Evolutionary conservation across 352 stramenopile genomes (phyloP), one percentile per base, ranked within the genome.

Genomic region (Phytopythium chamaehyphon): DNA sequence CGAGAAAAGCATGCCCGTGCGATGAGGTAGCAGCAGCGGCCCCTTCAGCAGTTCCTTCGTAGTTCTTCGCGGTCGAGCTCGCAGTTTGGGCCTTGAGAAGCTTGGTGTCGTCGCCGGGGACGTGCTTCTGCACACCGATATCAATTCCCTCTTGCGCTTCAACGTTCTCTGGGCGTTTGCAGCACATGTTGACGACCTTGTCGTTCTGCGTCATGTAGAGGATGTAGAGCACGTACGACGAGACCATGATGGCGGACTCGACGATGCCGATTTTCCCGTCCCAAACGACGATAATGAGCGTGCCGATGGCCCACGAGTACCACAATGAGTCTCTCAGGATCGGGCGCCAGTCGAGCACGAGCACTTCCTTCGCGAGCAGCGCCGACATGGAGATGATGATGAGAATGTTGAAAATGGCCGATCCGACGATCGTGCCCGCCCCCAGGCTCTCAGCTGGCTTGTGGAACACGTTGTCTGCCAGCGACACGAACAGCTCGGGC

Each of bases 331-430:
- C 86, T 5, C 86, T 82, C 47, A 95, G 57, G 45, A 96, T 40
- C 23, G 83, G 82, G 6, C 83, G 78, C 71, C 81, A 91, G 62
- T 88, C 77, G 10, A 96, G 72, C 33, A 66, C 38, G 37, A 93
- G 69, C 37, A 77, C 63, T 48, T 86, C 65, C n/a, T 72, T 68
- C 0, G 80, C 62, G 22, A 93, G 65, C 37, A 90, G 55, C 26
- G 77, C 76, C 22, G 80, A 91, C n/a, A 90, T 63, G 37, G 83
- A 76, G 28, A 90, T 89, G 62, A 96, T 94, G 45, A 95, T 79
- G 33, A 89, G 64, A 54, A 95, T 90, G 49, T 89, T 90, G 55
- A 96, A 93, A 54, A 96, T 92, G 51, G 73, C 86, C 36, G 76
- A 92, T 36, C 84, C 86, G n/a, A 95, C 73, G 66, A 96, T 90